phyloP scores from a whole-genome alignment of 345 rosid species.

The Ceriops decandra region DNA sequence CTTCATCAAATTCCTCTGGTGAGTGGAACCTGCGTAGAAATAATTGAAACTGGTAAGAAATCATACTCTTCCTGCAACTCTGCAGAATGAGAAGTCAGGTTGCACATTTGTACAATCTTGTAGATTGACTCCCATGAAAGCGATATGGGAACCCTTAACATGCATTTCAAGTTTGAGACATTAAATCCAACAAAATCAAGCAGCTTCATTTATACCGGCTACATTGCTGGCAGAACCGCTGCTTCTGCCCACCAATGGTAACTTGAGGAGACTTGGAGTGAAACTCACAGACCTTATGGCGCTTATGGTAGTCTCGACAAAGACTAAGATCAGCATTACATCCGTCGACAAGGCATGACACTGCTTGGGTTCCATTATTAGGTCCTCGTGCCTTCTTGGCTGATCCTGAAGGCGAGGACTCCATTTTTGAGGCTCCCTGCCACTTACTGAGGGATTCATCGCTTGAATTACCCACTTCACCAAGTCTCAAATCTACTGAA shows the following conservation, averaged over 20 bases:
- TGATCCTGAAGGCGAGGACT: constrained; percentile 34
- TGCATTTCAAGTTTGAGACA: not conserved
- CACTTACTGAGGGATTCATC: constrained; percentile 39
- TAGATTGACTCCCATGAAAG: too few relatives aligned
- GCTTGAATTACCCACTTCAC: constrained; percentile 42
- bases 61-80: not conserved
- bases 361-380: constrained; percentile 40
- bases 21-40: constrained; percentile 40
- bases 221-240: constrained; percentile 91
- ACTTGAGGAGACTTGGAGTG: constrained; percentile 82
- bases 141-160: not conserved
- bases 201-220: constrained; percentile 54
- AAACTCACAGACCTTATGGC: constrained; percentile 88
- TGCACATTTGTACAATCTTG: too few relatives aligned
- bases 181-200: not conserved
- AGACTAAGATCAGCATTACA: constrained; percentile 66
- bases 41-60: constrained; percentile 1
- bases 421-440: constrained; percentile 39
- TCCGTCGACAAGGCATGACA: constrained; percentile 68
- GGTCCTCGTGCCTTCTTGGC: constrained; percentile 57
- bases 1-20: constrained; percentile 55
- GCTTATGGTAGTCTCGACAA: constrained; percentile 71
- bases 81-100: not conserved
- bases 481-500: constrained; percentile 79
- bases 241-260: constrained; percentile 56